A percentile compares a stretch with the other conserved stretches of the same genome.
Evolutionary conservation across 306 rosid species (phyloP).

Genomic region (Hippophae gyantsensis): DNA sequence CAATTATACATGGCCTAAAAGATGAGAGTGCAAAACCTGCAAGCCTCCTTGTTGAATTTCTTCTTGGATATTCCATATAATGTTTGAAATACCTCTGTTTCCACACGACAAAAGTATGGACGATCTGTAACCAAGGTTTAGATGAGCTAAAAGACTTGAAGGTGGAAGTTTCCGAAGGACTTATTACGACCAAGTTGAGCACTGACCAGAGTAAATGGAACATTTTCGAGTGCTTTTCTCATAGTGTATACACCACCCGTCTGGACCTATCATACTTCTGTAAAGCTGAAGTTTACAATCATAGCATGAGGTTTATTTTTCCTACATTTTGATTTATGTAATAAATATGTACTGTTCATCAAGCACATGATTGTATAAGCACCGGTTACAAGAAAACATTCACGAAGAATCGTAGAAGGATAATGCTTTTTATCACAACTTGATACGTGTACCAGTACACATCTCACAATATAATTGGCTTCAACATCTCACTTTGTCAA

Average conservation of each 20-base stretch:
- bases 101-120: constrained; percentile 82
- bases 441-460: too few relatives aligned
- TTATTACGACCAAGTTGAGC: neutral
- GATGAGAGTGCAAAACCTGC: constrained; percentile 46
- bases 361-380: neutral
- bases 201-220: constrained; percentile 64
- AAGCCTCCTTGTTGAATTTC: constrained; percentile 69
- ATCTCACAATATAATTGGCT: too few relatives aligned
- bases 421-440: too few relatives aligned
- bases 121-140: constrained; percentile 43
- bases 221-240: constrained; percentile 71
- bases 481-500: too few relatives aligned
- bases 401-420: too few relatives aligned
- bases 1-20: neutral
- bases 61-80: constrained; percentile 54
- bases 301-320: neutral
- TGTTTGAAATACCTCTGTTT: constrained; percentile 50
- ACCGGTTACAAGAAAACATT: too few relatives aligned
- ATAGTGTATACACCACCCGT: constrained; percentile 86
- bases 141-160: neutral
- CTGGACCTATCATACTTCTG: constrained; percentile 64
- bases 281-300: constrained; percentile 46
- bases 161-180: neutral
- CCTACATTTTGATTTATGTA: neutral
- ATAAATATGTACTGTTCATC: neutral